Base-by-base conservation (phyloP, 2,329 filamentous ascomycete genomes). In the Diplocarpon rosae region DNA sequence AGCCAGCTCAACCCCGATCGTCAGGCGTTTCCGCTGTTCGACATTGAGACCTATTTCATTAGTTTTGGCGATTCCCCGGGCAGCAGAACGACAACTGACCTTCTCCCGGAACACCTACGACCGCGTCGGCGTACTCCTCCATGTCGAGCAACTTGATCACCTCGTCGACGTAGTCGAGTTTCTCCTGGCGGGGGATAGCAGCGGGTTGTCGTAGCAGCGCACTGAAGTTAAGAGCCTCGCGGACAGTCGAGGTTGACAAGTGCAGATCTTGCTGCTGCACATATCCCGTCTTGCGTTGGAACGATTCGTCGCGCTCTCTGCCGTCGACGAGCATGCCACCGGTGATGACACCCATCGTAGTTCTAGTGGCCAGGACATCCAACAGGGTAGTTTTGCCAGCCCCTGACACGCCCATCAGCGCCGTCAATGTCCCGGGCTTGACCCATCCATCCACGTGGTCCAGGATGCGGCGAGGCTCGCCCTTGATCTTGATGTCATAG, bases 191-290 rank as follows among this genome's bases (percentile, higher is more conserved):
- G 5, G 84, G 69, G 17, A 85, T 73, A 45, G 81, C 72, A 38
- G 76, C 78, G 1, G 89, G 87, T 60, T 95, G 89, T 50, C 89
- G 83, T 36, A 95, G 80, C 7, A 90, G 63, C n/a, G 89, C 89
- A 57, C 80, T 87, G 65, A 95, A 95, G 56, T 76, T 79, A 31
- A 95, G 72, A 10, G 88, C 87, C 65, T 95, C 89, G 48, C 89
- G 80, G 28, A 95, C 88, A 1, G 88, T 95, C 0, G 81, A 79
- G 0, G 87, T 94, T 35, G 80, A 72, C 33, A 93, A 70, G 62
- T 95, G 88, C 14, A 95, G 72, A 73, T 95, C 88, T 62, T 94
- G 86, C 62, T 95, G 88, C 61, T 94, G 85, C 32, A 89, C 87
- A 55, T 94, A 94, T 35, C 88, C 88, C 51, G 86, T 93, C 67